Evolutionary conservation across 73 alveolate species (phyloP).

Genomic region (Symbiodinium natans): DNA sequence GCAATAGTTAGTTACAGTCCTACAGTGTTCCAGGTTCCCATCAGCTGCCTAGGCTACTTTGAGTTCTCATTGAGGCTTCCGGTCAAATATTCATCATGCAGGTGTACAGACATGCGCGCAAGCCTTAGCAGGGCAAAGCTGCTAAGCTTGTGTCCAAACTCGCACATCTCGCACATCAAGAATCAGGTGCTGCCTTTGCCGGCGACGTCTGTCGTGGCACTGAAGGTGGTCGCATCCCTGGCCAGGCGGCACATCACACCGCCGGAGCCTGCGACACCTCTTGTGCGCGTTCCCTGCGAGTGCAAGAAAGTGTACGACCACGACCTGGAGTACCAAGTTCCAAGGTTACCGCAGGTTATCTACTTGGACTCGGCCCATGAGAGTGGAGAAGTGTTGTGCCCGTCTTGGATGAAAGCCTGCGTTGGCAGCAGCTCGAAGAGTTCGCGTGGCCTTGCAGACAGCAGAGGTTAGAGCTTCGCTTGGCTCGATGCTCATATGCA

Average conservation of each 20-base stretch:
- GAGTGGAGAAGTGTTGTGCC: slow-evolving; percentile 45
- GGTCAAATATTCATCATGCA: slow-evolving; percentile 25
- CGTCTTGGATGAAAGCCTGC: background rate
- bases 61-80: slow-evolving; percentile 26
- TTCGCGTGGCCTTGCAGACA: no score
- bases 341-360: slow-evolving; percentile 61
- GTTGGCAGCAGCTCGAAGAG: no score
- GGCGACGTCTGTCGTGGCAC: slow-evolving; percentile 76
- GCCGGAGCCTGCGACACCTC: background rate
- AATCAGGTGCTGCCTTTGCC: slow-evolving; percentile 62
- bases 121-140: background rate
- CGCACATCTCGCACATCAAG: no score
- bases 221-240: slow-evolving; percentile 34
- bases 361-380: slow-evolving; percentile 80
- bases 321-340: background rate
- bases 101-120: slow-evolving; percentile 32
- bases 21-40: no score
- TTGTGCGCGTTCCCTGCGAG: background rate
- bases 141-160: no score
- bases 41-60: no score
- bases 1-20: no score
- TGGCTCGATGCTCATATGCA: background rate
- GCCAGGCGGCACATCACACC: slow-evolving; percentile 50
- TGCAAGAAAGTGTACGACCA: background rate
- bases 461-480: background rate